phyloP scores from a whole-genome alignment of 2,329 filamentous ascomycete species.

The Penicillium sp. region DNA sequence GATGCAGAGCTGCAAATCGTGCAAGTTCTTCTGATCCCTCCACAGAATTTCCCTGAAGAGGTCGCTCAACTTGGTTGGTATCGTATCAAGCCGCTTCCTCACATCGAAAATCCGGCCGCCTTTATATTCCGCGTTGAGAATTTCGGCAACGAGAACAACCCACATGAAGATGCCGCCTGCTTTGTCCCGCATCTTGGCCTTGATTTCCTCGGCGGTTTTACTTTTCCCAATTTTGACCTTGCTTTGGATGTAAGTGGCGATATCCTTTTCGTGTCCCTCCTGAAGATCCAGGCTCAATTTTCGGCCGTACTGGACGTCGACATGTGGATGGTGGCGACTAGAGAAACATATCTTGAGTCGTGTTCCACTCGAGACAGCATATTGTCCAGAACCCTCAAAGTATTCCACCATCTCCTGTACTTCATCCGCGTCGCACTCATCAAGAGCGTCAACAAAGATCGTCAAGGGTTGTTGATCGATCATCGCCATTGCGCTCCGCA shows the following conservation, averaged over 20 bases:
- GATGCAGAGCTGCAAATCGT: slow-evolving; percentile 50
- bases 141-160: slow-evolving; percentile 48
- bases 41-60: slow-evolving; percentile 56
- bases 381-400: slow-evolving; percentile 28
- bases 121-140: slow-evolving; percentile 47
- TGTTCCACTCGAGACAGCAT: no score
- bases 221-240: slow-evolving; percentile 20
- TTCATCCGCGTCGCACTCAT: slow-evolving; percentile 47
- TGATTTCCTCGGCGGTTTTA: slow-evolving; percentile 29
- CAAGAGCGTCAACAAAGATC: slow-evolving; percentile 50
- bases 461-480: slow-evolving; percentile 21
- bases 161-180: slow-evolving; percentile 51
- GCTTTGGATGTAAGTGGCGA: slow-evolving; percentile 19
- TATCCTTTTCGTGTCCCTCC: slow-evolving; percentile 38
- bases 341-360: slow-evolving; percentile 35
- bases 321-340: slow-evolving; percentile 48
- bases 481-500: no score
- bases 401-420: slow-evolving; percentile 40
- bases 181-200: slow-evolving; percentile 37
- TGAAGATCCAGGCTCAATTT: slow-evolving; percentile 44
- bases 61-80: slow-evolving; percentile 46
- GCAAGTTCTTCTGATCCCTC: slow-evolving; percentile 47
- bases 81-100: slow-evolving; percentile 37
- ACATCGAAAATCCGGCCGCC: slow-evolving; percentile 26
- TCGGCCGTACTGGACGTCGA: slow-evolving; percentile 18